phyloP scores from a whole-genome alignment of 139 green algal genomes.

The Dunaliella sp. region DNA sequence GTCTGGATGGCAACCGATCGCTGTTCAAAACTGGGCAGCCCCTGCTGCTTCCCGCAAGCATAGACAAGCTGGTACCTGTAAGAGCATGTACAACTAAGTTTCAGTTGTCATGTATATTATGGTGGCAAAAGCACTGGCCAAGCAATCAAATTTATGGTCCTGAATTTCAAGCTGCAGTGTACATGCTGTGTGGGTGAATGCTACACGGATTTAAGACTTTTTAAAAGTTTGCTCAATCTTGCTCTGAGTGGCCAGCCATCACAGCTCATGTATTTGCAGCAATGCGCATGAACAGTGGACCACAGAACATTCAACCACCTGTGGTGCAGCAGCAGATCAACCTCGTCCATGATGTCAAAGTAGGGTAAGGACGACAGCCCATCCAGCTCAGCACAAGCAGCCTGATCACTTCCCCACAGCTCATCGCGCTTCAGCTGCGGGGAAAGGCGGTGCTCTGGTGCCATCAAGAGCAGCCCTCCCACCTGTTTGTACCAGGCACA shows the following conservation, averaged over 20 bases:
- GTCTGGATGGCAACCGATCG: constrained; percentile 30
- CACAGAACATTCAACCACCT: constrained; percentile 28
- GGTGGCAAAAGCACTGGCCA: too few species aligned
- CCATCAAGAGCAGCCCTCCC: constrained; percentile 55
- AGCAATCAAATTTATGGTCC: too few species aligned
- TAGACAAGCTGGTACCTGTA: constrained; percentile 57
- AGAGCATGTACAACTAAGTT: too few species aligned
- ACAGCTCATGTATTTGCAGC: too few species aligned
- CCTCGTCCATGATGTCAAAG: constrained; percentile 62
- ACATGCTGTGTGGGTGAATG: too few species aligned
- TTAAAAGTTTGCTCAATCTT: too few species aligned
- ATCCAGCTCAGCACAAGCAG: constrained; percentile 23
- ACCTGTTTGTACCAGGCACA: too few species aligned
- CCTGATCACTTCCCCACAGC: constrained; percentile 18
- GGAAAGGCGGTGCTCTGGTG: constrained; percentile 51
- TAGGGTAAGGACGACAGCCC: constrained; percentile 34
- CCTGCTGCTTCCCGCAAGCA: constrained; percentile 24
- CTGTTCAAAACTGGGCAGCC: constrained; percentile 14
- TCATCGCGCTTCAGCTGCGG: constrained; percentile 56
- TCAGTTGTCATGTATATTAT: too few species aligned
- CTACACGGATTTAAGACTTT: too few species aligned
- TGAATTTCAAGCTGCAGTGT: too few species aligned
- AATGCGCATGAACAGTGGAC: too few species aligned
- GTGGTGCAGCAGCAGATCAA: constrained; percentile 65
- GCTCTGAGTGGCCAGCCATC: too few species aligned